A percentile compares a stretch with the other conserved stretches of the same genome.
phyloP scores from a whole-genome alignment of 2,329 filamentous ascomycete genomes.

The Microdochium paspali region DNA sequence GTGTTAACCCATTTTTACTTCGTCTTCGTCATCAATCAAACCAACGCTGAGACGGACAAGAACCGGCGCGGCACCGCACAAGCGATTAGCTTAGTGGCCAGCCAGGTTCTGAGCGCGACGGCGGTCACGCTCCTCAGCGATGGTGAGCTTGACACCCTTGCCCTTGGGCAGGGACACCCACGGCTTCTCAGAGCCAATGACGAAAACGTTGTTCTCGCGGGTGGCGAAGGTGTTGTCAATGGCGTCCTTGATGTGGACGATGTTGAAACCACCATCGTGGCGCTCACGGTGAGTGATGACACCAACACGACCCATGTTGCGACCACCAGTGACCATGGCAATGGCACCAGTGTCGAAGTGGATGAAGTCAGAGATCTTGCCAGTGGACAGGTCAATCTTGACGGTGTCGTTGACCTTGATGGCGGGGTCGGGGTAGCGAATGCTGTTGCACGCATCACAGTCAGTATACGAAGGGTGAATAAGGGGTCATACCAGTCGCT shows the following conservation, averaged over 20 bases:
- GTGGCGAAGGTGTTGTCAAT: slow-evolving; percentile 99
- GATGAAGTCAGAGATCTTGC: slow-evolving; percentile 98
- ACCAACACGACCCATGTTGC: slow-evolving; percentile 99
- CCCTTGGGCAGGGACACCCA: slow-evolving; percentile 99
- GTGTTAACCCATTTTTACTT: slow-evolving; percentile 13
- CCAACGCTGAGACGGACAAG: background rate
- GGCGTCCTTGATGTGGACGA: slow-evolving; percentile 99
- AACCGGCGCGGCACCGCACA: background rate
- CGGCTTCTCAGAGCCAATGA: slow-evolving; percentile 97
- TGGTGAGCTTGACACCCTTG: slow-evolving; percentile 99
- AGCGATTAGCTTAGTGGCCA: slow-evolving; percentile 34
- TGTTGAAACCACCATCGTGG: slow-evolving; percentile 99
- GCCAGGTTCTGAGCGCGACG: slow-evolving; percentile 60
- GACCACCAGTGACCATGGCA: slow-evolving; percentile 98
- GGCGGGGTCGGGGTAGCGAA: slow-evolving; percentile 95
- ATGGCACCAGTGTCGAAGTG: slow-evolving; percentile 98
- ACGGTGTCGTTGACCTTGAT: slow-evolving; percentile 99
- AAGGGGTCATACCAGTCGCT: slow-evolving; percentile 44
- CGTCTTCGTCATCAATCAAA: slow-evolving; percentile 5
- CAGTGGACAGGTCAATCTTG: slow-evolving; percentile 94
- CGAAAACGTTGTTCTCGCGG: slow-evolving; percentile 98
- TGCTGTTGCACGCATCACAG: slow-evolving; percentile 45
- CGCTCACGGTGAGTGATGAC: slow-evolving; percentile 99
- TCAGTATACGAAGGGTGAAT: slow-evolving; percentile 9
- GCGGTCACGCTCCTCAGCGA: slow-evolving; percentile 98